Evolutionary conservation across 257 asterid species (phyloP).

Genomic region (Petunia axillaris): DNA sequence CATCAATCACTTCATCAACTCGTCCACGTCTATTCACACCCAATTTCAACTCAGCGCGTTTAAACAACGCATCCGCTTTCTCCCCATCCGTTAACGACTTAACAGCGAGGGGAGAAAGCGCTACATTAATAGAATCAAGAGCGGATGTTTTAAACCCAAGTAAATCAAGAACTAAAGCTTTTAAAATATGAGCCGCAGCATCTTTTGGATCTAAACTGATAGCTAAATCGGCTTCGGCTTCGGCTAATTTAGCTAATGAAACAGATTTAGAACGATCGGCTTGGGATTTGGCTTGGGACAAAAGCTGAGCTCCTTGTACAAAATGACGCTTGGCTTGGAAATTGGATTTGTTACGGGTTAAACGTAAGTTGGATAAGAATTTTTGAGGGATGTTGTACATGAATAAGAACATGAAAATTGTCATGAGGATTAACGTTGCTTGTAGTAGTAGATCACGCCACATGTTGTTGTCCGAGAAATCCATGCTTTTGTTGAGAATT

Average conservation of each 20-base stretch:
- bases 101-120: constrained; percentile 58
- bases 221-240: constrained; percentile 62
- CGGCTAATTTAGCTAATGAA: constrained; percentile 50
- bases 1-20: constrained; percentile 52
- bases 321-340: constrained; percentile 73
- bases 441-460: constrained; percentile 61
- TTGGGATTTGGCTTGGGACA: constrained; percentile 50
- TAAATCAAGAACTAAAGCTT: constrained; percentile 66
- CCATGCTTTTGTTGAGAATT: background rate
- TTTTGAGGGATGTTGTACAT: constrained; percentile 55
- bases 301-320: constrained; percentile 70
- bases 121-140: constrained; percentile 63
- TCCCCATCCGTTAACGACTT: constrained; percentile 55
- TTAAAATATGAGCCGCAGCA: constrained; percentile 69
- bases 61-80: constrained; percentile 64
- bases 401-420: constrained; percentile 48
- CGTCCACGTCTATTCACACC: constrained; percentile 38
- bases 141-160: constrained; percentile 70
- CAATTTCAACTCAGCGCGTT: constrained; percentile 65
- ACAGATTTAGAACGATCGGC: constrained; percentile 31
- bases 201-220: constrained; percentile 59
- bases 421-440: constrained; percentile 36
- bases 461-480: constrained; percentile 37
- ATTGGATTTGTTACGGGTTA: constrained; percentile 38
- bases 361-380: constrained; percentile 56